Base-by-base conservation (phyloP, 257 asterid species). In the Salvia rosmarinus region DNA sequence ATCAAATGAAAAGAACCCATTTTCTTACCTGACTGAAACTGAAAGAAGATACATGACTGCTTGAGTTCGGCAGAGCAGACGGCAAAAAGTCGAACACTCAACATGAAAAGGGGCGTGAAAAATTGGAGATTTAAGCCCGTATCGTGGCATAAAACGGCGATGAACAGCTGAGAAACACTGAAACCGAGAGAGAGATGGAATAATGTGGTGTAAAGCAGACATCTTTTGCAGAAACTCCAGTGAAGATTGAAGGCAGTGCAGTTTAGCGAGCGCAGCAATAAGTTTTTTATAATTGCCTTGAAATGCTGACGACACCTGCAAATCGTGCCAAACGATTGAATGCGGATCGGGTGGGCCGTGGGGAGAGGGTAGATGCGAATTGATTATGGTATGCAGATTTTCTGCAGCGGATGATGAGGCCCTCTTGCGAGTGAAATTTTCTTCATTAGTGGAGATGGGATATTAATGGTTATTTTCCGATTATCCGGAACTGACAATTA, bases 1-100 rank as follows among this genome's bases (percentile, higher is more conserved):
- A 23, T 52, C 10, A 0, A 13, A 37, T 68, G 65, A 42, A 14
- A 42, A 42, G 25, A 56, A 25, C 25, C 32, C n/a, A 71, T 9
- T 32, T 19, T 43, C 5, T 35, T 17, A 85, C 90, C 87, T 82
- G 85, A 56, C 80, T 82, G 51, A 85, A 80, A 56, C 80, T 82
- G 51, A 85, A 80, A 39, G 84, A 82, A 62, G 84, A 74, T 11
- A 42, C 85, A 65, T 75, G 73, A 58, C 49, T 72, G 65, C 25
- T 57, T 10, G 74, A 76, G 68, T 49, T 65, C 55, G 79, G 76
- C 78, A 69, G 37, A 75, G 77, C 82, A 63, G 72, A 66, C 12
- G 81, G 82, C 75, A 5, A 30, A 32, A 19, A 0, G 40, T 77
- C 37, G 80, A 67, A 37, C 73, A 34, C 78, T 77, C 82, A 37